Evolutionary conservation across 2,329 filamentous ascomycete species (phyloP).

Genomic region (Phoma sp.): DNA sequence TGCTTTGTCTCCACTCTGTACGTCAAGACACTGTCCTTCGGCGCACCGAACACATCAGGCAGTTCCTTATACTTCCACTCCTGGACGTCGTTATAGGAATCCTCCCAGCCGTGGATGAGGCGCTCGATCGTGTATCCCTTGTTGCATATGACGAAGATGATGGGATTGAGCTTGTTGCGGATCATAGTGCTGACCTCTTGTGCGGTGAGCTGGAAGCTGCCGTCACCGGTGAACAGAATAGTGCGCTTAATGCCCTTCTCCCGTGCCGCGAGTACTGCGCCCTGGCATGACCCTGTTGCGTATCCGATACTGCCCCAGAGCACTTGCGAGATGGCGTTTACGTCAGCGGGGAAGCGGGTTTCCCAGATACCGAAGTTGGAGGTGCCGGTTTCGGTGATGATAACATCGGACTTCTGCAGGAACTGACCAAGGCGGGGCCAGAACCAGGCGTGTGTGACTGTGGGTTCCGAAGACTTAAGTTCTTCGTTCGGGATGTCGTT

Average conservation of each 20-base stretch:
- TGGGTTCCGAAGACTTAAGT: constrained; percentile 36
- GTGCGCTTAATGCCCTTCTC: constrained; percentile 69
- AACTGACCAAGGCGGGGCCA: constrained; percentile 80
- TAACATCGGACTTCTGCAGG: constrained; percentile 73
- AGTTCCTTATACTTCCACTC: constrained; percentile 75
- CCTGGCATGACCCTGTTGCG: constrained; percentile 66
- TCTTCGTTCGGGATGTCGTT: constrained; percentile 56
- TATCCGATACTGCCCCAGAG: constrained; percentile 74
- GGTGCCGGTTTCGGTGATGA: constrained; percentile 88
- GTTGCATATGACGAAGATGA: constrained; percentile 87
- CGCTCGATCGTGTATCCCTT: constrained; percentile 90
- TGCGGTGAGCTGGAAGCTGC: constrained; percentile 81
- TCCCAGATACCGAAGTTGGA: constrained; percentile 89
- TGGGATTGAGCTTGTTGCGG: constrained; percentile 73
- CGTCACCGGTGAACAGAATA: constrained; percentile 88
- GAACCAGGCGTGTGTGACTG: constrained; percentile 74
- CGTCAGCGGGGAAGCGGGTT: constrained; percentile 76
- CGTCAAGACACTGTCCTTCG: constrained; percentile 63
- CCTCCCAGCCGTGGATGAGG: constrained; percentile 83
- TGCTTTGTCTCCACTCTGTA: constrained; percentile 72
- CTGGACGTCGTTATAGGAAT: constrained; percentile 79
- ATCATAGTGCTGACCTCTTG: constrained; percentile 88
- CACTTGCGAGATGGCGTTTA: constrained; percentile 81
- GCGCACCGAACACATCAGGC: constrained; percentile 70
- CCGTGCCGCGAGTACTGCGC: constrained; percentile 75